Evolutionary conservation across 768 basidiomycete species (phyloP).

Genomic region (Russula griseocarnosa): DNA sequence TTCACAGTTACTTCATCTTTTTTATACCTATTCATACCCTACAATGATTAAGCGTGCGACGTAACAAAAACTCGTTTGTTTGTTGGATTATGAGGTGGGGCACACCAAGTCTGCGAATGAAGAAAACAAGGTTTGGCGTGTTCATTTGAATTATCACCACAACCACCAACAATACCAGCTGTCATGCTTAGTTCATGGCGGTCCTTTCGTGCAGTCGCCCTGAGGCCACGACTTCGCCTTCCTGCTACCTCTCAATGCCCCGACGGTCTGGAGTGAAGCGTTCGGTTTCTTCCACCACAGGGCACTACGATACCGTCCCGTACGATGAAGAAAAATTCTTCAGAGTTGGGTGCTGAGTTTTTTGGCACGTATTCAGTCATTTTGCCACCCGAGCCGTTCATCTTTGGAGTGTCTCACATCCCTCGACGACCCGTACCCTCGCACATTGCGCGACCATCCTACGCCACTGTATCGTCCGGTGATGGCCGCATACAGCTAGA

Average conservation of each 20-base stretch:
- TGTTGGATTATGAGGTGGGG: neutral
- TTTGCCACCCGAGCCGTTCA: slow-evolving; percentile 60
- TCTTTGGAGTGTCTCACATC: slow-evolving; percentile 65
- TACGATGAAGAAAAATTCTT: neutral
- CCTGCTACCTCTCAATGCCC: neutral
- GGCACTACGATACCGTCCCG: neutral
- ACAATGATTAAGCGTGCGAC: neutral
- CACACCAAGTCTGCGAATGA: no score
- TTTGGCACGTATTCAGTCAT: slow-evolving; percentile 59
- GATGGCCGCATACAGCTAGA: slow-evolving; percentile 23
- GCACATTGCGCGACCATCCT: slow-evolving; percentile 52
- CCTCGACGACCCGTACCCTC: slow-evolving; percentile 51
- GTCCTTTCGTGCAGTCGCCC: slow-evolving; percentile 6
- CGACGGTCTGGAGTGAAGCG: neutral
- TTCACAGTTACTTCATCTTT: neutral
- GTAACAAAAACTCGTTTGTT: neutral
- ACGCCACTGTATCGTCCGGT: slow-evolving; percentile 35
- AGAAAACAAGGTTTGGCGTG: no score
- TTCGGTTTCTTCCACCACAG: neutral
- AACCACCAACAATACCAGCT: neutral
- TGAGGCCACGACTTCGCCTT: neutral
- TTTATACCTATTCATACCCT: slow-evolving; percentile 17
- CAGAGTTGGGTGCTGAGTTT: neutral
- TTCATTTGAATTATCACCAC: no score
- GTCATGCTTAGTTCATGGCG: slow-evolving; percentile 9